These are phyloP conservation scores for Casuarina equisetifolia DNA, from an alignment of 306 rosid genomes.

Conservation along the genomic window DNA sequence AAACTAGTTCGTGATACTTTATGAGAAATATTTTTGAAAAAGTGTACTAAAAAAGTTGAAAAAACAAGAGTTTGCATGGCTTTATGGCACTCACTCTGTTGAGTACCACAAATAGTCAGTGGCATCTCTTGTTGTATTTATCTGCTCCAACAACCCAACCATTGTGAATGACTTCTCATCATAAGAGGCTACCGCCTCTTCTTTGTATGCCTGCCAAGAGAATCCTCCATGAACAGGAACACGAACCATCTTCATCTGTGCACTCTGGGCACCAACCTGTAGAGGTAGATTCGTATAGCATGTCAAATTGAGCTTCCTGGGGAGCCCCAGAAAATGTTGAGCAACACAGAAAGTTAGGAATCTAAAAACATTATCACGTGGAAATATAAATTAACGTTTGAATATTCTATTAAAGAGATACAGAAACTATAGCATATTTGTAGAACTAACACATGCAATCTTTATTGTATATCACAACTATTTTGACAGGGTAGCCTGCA, in stretches of 20 bases:
- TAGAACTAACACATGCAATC: not conserved
- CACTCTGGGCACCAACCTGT: slow-evolving; percentile 83
- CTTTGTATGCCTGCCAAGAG: slow-evolving; percentile 82
- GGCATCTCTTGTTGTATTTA: slow-evolving; percentile 87
- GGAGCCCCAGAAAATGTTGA: not conserved
- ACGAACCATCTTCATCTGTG: slow-evolving; percentile 83
- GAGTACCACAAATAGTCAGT: slow-evolving; percentile 96
- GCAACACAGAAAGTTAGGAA: not conserved
- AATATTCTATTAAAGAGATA: not conserved
- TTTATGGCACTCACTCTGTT: slow-evolving; percentile 80
- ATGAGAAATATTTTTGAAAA: slow-evolving; percentile 10
- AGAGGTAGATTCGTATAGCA: slow-evolving; percentile 18
- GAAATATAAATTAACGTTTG: not conserved
- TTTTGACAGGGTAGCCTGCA: not conserved
- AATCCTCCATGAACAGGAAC: slow-evolving; percentile 86
- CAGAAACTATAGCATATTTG: not conserved
- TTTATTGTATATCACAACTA: not conserved
- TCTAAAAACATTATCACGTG: not conserved
- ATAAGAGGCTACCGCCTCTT: slow-evolving; percentile 71
- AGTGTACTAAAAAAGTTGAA: not conserved
- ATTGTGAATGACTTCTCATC: slow-evolving; percentile 68
- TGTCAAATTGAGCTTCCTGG: not conserved
- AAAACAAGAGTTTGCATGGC: not conserved
- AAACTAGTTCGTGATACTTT: slow-evolving; percentile 7
- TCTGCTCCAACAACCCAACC: slow-evolving; percentile 83